Evolutionary conservation across 257 asterid species (phyloP).

Genomic region (Gentiana macrophylla): DNA sequence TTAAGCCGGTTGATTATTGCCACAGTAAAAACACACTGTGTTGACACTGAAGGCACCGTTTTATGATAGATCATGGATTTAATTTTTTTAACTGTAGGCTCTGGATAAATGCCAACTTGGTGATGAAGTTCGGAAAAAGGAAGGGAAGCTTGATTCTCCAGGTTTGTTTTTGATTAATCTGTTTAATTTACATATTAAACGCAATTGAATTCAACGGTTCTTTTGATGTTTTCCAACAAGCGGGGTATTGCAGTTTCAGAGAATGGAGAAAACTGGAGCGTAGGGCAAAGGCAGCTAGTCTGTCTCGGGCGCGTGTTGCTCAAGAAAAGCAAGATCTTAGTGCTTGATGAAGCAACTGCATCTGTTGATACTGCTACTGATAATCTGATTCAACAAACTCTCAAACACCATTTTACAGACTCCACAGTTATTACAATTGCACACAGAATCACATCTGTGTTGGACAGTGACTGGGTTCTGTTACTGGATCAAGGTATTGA

Average conservation of each 20-base stretch:
- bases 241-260: constrained; percentile 39
- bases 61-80: not conserved
- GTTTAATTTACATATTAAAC: too few species aligned
- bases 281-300: constrained; percentile 53
- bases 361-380: constrained; percentile 93
- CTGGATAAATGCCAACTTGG: constrained; percentile 90
- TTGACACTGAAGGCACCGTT: too few species aligned
- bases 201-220: constrained; percentile 21
- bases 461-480: constrained; percentile 63
- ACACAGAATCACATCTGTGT: constrained; percentile 74
- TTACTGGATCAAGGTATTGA: constrained; percentile 52
- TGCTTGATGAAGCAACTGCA: constrained; percentile 90
- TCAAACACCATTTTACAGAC: constrained; percentile 41
- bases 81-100: constrained; percentile 29
- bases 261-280: constrained; percentile 43
- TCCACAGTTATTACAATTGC: constrained; percentile 74
- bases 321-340: constrained; percentile 22
- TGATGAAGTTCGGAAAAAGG: constrained; percentile 64
- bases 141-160: constrained; percentile 61
- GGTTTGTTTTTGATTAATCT: too few species aligned
- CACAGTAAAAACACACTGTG: too few species aligned
- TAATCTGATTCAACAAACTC: constrained; percentile 64
- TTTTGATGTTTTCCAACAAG: not conserved
- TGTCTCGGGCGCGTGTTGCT: constrained; percentile 79
- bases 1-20: too few species aligned